Percentiles rank a stretch among this genome's conserved stretches.
These are phyloP conservation scores for Thalia dealbata DNA, from an alignment of 176 grass and related monocot species.

Conservation along the genomic window DNA sequence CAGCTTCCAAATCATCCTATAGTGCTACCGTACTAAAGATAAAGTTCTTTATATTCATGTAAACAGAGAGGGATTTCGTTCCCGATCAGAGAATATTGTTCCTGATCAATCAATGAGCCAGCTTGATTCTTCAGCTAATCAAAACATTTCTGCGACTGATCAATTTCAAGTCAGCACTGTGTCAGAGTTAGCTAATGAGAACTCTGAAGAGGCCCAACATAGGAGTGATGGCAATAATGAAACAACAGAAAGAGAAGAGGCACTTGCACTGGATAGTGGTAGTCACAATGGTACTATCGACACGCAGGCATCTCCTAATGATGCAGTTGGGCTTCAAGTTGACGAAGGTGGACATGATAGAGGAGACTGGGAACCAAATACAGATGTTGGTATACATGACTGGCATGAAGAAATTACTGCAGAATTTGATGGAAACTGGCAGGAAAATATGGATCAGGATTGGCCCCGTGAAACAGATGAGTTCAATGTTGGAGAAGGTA, in stretches of 20 bases:
- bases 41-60: constrained; percentile 24
- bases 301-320: constrained; percentile 31
- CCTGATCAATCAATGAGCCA: constrained; percentile 43
- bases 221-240: constrained; percentile 26
- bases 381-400: background rate
- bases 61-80: constrained; percentile 78
- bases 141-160: constrained; percentile 35
- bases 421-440: constrained; percentile 38
- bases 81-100: constrained; percentile 80
- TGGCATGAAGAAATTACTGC: constrained; percentile 44
- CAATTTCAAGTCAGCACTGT: constrained; percentile 26
- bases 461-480: constrained; percentile 30
- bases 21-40: background rate
- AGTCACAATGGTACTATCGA: constrained; percentile 23
- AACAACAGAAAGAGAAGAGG: constrained; percentile 20
- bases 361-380: constrained; percentile 31
- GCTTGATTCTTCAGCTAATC: constrained; percentile 39
- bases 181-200: background rate
- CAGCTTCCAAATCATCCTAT: background rate
- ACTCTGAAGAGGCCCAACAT: constrained; percentile 8
- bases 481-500: constrained; percentile 28
- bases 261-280: constrained; percentile 33
- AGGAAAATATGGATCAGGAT: constrained; percentile 31
- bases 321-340: constrained; percentile 25
- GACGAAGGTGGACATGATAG: constrained; percentile 28